A percentile compares a stretch with the other conserved stretches of the same genome.
Conservation (phyloP, 176 grass and related monocot genomes). For the Triticum dicoccoides region DNA sequence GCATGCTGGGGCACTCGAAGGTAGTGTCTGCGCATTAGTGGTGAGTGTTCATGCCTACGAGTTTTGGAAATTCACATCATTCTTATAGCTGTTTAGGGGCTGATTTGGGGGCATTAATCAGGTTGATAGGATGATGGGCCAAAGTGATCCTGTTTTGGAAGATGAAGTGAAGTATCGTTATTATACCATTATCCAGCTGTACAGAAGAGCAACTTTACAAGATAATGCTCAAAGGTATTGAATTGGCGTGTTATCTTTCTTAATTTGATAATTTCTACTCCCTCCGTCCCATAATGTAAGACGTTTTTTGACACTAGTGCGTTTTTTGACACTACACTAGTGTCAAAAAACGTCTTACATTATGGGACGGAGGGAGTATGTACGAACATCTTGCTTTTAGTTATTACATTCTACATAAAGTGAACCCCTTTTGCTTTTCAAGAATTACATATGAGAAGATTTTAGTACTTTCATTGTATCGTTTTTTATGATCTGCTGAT, state of each 20-base stretch:
- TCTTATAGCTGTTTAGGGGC: background rate
- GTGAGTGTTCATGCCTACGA: constrained; percentile 37
- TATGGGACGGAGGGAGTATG: background rate
- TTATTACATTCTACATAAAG: background rate
- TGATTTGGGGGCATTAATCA: constrained; percentile 39
- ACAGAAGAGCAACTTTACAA: constrained; percentile 92
- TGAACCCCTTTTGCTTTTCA: background rate
- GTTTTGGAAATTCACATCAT: constrained; percentile 6
- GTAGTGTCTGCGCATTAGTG: constrained; percentile 87
- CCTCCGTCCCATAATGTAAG: too few species aligned
- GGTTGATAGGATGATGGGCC: constrained; percentile 74
- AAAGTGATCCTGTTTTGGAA: constrained; percentile 84
- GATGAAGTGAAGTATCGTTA: constrained; percentile 98
- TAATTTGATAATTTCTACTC: background rate
- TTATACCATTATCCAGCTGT: constrained; percentile 93
- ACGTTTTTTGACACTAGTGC: too few species aligned
- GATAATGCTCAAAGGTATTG: constrained; percentile 93
- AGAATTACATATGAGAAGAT: background rate
- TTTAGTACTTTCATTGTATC: background rate
- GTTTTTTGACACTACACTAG: too few species aligned
- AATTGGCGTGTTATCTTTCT: background rate
- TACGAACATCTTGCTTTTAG: background rate
- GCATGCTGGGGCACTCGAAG: constrained; percentile 98
- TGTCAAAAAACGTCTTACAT: too few species aligned
- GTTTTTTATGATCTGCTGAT: constrained; percentile 8